These are phyloP conservation scores for Xerocomus potaroensis DNA, from an alignment of 768 basidiomycete genomes.

Conservation along the genomic window DNA sequence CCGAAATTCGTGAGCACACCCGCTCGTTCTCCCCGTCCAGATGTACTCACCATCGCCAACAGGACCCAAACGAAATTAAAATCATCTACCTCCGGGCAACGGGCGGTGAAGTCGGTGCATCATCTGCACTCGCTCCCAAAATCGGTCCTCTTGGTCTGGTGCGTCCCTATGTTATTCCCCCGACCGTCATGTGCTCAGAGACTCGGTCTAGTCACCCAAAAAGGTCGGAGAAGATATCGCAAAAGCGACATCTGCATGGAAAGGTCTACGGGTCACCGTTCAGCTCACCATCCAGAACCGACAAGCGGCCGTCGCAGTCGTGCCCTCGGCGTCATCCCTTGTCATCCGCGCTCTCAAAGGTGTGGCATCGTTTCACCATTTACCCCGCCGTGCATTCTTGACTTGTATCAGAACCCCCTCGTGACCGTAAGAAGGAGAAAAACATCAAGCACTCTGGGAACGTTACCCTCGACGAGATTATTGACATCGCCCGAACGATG, in stretches of 20 bases:
- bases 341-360: slow-evolving; percentile 99
- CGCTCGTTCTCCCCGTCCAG: neutral
- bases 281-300: slow-evolving; percentile 99
- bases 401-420: slow-evolving; percentile 76
- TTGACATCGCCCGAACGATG: slow-evolving; percentile 96
- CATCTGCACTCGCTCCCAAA: slow-evolving; percentile 97
- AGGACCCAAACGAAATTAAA: slow-evolving; percentile 98
- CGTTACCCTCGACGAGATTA: slow-evolving; percentile 88
- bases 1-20: slow-evolving; percentile 63
- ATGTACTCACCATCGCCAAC: slow-evolving; percentile 9
- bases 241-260: slow-evolving; percentile 97
- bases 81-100: slow-evolving; percentile 98
- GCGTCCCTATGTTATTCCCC: slow-evolving; percentile 31
- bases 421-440: slow-evolving; percentile 99
- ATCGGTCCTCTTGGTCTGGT: slow-evolving; percentile 99
- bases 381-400: neutral
- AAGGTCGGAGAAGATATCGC: slow-evolving; percentile 99
- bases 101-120: slow-evolving; percentile 99
- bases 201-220: slow-evolving; percentile 80
- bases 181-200: slow-evolving; percentile 11
- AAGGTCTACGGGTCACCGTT: slow-evolving; percentile 98
- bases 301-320: slow-evolving; percentile 95
- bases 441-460: slow-evolving; percentile 99
- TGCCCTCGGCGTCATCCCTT: slow-evolving; percentile 94
- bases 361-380: slow-evolving; percentile 34